phyloP scores from a whole-genome alignment of 257 asterid species.

The Nicotiana undulata region DNA sequence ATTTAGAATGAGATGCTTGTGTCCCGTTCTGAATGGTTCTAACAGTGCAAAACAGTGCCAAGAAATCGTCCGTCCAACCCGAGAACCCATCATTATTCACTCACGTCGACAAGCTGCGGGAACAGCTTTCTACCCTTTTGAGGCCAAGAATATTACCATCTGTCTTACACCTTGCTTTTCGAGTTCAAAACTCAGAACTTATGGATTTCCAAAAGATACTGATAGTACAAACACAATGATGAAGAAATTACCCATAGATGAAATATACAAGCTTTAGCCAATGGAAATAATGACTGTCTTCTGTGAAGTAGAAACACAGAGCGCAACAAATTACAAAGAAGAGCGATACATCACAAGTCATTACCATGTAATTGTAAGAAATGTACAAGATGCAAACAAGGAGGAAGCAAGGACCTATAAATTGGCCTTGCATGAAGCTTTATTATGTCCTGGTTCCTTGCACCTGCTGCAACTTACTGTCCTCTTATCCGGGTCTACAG shows the following conservation, averaged over 20 bases:
- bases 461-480: slow-evolving; percentile 83
- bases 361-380: background rate
- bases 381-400: slow-evolving; percentile 20
- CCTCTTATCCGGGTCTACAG: slow-evolving; percentile 59
- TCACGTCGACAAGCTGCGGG: background rate
- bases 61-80: background rate
- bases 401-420: slow-evolving; percentile 5
- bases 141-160: background rate
- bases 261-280: too few relatives aligned
- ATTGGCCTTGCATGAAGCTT: slow-evolving; percentile 73
- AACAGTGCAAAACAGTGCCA: background rate
- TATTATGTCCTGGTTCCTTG: slow-evolving; percentile 85
- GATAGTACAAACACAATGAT: too few relatives aligned
- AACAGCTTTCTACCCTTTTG: background rate
- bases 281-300: background rate
- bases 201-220: background rate
- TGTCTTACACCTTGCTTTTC: background rate
- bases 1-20: too few relatives aligned
- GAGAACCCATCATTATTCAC: background rate
- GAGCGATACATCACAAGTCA: background rate
- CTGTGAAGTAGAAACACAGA: background rate
- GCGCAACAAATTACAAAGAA: background rate
- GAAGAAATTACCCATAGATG: too few relatives aligned
- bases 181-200: background rate
- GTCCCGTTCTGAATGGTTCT: too few relatives aligned